Conservation (phyloP, 2,329 filamentous ascomycete genomes). For the Alternaria consortialis region DNA sequence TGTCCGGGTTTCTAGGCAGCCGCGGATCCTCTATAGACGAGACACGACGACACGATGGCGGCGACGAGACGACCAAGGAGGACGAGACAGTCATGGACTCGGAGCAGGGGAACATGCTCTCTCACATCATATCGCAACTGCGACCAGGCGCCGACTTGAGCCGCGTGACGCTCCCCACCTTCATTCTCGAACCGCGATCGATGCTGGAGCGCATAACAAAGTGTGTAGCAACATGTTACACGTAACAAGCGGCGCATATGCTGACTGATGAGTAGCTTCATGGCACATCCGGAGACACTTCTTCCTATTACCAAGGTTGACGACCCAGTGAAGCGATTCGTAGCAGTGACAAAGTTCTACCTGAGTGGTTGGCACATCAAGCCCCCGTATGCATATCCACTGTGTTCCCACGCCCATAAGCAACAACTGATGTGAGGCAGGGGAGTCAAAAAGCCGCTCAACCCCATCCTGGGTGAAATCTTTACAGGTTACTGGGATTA, state of each 20-base stretch:
- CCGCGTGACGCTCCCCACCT: conserved; percentile 92
- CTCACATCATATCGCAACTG: conserved; percentile 96
- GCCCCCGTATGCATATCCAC: conserved; percentile 74
- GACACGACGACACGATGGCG: conserved; percentile 43
- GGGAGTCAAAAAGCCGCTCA: conserved; percentile 97
- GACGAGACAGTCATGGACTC: conserved; percentile 87
- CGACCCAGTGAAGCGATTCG: conserved; percentile 87
- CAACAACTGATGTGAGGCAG: conserved; percentile 58
- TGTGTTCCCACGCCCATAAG: conserved; percentile 12
- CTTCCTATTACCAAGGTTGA: conserved; percentile 87
- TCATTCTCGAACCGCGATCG: conserved; percentile 95
- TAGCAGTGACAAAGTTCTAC: conserved; percentile 97
- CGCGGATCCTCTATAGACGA: conserved; percentile 55
- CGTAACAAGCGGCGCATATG: not conserved
- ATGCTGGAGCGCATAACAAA: conserved; percentile 99
- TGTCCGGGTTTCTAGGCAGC: conserved; percentile 40
- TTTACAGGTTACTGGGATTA: conserved; percentile 98
- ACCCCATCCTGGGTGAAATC: conserved; percentile 93
- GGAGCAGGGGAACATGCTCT: conserved; percentile 95
- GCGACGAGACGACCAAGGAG: conserved; percentile 55
- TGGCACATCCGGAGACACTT: conserved; percentile 97
- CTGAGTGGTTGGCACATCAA: conserved; percentile 99
- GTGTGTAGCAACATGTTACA: conserved; percentile 64
- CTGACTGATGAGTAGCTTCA: conserved; percentile 73
- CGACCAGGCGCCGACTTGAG: conserved; percentile 94